These are phyloP conservation scores for Tephrocybe rancida DNA, from an alignment of 768 basidiomycete species.

Conservation along the genomic window DNA sequence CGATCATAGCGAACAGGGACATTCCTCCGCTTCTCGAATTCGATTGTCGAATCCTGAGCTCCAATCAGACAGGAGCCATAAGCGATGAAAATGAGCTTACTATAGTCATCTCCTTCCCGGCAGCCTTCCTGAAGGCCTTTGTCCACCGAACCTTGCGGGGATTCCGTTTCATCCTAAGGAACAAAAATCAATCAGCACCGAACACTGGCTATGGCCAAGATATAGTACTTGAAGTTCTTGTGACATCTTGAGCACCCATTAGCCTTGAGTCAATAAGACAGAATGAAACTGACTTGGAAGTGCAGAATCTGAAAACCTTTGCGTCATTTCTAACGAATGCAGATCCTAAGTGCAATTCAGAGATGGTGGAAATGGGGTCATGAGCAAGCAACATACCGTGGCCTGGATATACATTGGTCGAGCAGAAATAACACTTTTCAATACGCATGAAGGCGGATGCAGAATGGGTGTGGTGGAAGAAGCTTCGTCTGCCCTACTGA, in stretches of 20 bases:
- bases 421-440: constrained; percentile 99
- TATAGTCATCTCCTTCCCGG: constrained; percentile 99
- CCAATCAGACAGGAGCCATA: constrained; percentile 1
- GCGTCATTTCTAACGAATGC: constrained; percentile 98
- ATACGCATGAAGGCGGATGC: constrained; percentile 68
- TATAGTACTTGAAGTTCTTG: constrained; percentile 95
- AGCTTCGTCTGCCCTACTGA: background rate
- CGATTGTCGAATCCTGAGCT: constrained; percentile 91
- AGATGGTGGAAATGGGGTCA: background rate
- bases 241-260: constrained; percentile 61
- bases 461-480: background rate
- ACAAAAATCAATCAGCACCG: constrained; percentile 1
- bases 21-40: constrained; percentile 98
- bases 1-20: constrained; percentile 97
- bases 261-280: background rate
- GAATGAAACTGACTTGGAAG: constrained; percentile 73
- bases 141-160: constrained; percentile 99
- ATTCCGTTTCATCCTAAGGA: constrained; percentile 97
- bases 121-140: constrained; percentile 97
- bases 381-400: constrained; percentile 59
- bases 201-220: background rate
- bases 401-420: constrained; percentile 94
- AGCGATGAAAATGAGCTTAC: constrained; percentile 47
- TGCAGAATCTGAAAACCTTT: constrained; percentile 97
- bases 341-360: constrained; percentile 51